These are phyloP conservation scores for Phialophora expanda DNA, from an alignment of 2,329 filamentous ascomycete genomes.

Conservation along the genomic window DNA sequence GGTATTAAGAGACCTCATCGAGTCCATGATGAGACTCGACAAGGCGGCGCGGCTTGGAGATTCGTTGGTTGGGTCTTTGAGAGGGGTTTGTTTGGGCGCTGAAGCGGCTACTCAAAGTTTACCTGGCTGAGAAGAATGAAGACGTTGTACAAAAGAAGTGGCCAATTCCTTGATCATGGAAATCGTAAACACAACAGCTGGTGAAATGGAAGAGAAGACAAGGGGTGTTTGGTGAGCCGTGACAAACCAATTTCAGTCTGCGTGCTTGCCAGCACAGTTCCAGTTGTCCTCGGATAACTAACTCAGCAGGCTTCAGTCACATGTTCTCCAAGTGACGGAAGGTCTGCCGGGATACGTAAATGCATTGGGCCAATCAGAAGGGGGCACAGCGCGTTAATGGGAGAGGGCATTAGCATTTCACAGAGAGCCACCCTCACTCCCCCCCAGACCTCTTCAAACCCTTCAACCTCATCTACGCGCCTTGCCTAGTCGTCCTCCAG, in stretches of 20 bases:
- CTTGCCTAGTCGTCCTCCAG: slow-evolving; percentile 12
- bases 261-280: neutral
- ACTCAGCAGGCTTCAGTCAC: slow-evolving; percentile 3
- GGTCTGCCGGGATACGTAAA: slow-evolving; percentile 3
- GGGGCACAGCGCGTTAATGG: slow-evolving; percentile 12
- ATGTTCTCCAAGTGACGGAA: neutral
- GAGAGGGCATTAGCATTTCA: slow-evolving; percentile 11
- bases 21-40: slow-evolving; percentile 58
- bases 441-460: slow-evolving; percentile 24
- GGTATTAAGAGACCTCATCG: slow-evolving; percentile 67
- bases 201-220: neutral
- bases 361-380: slow-evolving; percentile 14
- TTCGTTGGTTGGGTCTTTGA: neutral
- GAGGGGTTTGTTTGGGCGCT: slow-evolving; percentile 7
- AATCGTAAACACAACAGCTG: neutral
- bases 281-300: neutral
- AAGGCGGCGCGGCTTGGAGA: slow-evolving; percentile 26
- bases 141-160: neutral
- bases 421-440: slow-evolving; percentile 8
- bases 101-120: neutral
- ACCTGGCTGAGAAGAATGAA: neutral
- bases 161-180: neutral
- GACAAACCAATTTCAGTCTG: neutral
- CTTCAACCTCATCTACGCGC: slow-evolving; percentile 10
- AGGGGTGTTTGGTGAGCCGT: neutral